phyloP scores from a whole-genome alignment of 768 basidiomycete species.

The Cystofilobasidium ferigula region DNA sequence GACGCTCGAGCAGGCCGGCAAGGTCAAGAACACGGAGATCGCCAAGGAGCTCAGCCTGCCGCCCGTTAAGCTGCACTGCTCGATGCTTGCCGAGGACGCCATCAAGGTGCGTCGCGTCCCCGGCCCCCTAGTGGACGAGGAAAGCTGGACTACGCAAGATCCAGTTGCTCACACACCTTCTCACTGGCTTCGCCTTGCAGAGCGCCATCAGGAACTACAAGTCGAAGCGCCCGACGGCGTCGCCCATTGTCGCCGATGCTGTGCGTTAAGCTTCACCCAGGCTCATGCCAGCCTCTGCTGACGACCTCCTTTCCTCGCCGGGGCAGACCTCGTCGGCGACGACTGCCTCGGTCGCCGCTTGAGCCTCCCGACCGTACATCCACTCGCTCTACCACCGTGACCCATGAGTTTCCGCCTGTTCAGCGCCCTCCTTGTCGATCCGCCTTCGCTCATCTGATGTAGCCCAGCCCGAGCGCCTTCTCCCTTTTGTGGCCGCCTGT shows the following conservation, averaged over 20 bases:
- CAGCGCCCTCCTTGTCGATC: background rate
- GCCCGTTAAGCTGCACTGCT: conserved; percentile 61
- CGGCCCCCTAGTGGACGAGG: background rate
- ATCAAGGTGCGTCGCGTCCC: conserved; percentile 46
- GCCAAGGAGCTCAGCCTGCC: conserved; percentile 92
- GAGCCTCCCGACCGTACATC: no score
- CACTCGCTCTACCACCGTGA: background rate
- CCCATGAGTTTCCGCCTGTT: background rate
- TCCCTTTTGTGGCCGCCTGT: no score
- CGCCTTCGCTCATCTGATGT: no score
- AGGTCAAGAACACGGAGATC: conserved; percentile 98
- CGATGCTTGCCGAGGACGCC: conserved; percentile 94
- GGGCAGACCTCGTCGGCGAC: background rate
- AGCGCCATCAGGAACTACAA: conserved; percentile 95
- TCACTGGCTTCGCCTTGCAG: conserved; percentile 31
- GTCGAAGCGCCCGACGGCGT: conserved; percentile 51
- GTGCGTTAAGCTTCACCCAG: background rate
- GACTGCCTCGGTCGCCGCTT: background rate
- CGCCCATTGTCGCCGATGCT: background rate
- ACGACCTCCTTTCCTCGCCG: no score
- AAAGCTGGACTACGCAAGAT: no score
- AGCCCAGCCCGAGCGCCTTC: no score
- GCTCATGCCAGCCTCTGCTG: background rate
- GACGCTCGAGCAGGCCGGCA: conserved; percentile 82
- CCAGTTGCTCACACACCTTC: background rate